A percentile compares a stretch with the other conserved stretches of the same genome.
Evolutionary conservation across 345 rosid genomes (phyloP).

Genomic region (Moricandia moricandioides): DNA sequence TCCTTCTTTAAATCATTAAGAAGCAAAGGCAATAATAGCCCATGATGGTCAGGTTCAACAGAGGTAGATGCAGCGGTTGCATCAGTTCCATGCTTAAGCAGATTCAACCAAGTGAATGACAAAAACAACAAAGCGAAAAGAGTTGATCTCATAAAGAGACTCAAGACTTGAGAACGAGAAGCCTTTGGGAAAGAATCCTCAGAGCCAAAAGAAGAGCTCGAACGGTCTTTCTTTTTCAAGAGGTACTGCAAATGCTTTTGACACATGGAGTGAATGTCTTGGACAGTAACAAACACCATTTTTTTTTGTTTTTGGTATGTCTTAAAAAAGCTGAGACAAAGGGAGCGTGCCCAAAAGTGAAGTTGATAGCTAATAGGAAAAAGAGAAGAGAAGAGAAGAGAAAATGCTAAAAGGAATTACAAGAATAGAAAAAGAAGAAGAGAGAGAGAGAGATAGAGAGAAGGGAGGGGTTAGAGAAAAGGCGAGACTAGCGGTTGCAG

Average conservation of each 20-base stretch:
- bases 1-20: conserved; percentile 56
- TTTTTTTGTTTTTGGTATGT: background rate
- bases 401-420: conserved; percentile 10
- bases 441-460: conserved; percentile 6
- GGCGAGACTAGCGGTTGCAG: conserved; percentile 61
- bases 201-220: conserved; percentile 30
- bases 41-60: conserved; percentile 19
- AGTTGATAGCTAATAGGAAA: conserved; percentile 16
- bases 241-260: conserved; percentile 23
- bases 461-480: background rate
- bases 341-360: conserved; percentile 2
- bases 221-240: conserved; percentile 24
- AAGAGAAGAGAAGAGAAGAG: conserved; percentile 17
- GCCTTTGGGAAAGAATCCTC: conserved; percentile 37
- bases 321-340: conserved; percentile 13
- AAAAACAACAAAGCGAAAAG: conserved; percentile 47
- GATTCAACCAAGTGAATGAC: conserved; percentile 39
- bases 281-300: conserved; percentile 45
- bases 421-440: background rate
- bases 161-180: conserved; percentile 40
- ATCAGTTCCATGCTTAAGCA: conserved; percentile 19
- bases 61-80: background rate
- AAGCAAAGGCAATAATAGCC: conserved; percentile 40
- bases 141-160: conserved; percentile 40
- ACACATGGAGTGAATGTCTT: conserved; percentile 39